phyloP scores from a whole-genome alignment of 345 rosid species.

The Euclidium syriacum region DNA sequence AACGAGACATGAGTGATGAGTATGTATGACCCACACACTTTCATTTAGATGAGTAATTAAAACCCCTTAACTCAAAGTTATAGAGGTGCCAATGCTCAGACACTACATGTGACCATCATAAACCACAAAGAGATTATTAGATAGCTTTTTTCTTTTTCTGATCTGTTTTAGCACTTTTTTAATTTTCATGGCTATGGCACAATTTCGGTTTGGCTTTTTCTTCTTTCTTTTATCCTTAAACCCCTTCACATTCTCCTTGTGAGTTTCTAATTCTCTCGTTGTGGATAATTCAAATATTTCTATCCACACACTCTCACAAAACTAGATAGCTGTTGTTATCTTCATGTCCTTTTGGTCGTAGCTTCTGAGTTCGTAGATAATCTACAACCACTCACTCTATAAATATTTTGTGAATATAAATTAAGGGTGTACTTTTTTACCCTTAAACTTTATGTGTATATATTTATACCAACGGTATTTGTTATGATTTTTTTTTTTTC shows the following conservation, averaged over 20 bases:
- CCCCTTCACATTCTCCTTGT: conserved; percentile 24
- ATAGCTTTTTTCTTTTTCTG: background rate
- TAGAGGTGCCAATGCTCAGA: conserved; percentile 8
- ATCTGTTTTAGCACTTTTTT: conserved; percentile 13
- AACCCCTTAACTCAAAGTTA: background rate
- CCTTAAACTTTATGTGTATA: background rate
- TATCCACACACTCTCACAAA: conserved; percentile 14
- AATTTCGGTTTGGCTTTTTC: background rate
- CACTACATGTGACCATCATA: conserved; percentile 23
- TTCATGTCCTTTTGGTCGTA: background rate
- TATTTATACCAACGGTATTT: background rate
- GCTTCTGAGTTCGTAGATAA: background rate
- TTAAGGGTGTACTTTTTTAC: background rate
- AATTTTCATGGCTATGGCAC: background rate
- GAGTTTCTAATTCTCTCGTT: conserved; percentile 13
- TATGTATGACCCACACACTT: conserved; percentile 13
- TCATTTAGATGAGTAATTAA: conserved; percentile 9
- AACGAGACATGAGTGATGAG: conserved; percentile 16
- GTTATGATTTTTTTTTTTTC: background rate
- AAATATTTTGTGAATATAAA: background rate
- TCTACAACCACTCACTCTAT: conserved; percentile 12
- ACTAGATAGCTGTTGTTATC: conserved; percentile 4
- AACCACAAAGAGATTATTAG: conserved; percentile 6
- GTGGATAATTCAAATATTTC: background rate
- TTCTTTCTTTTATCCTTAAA: background rate